Evolutionary conservation across 768 basidiomycete genomes (phyloP), one percentile per base, ranked within the genome.

Genomic region (Tricholoma saponaceum): DNA sequence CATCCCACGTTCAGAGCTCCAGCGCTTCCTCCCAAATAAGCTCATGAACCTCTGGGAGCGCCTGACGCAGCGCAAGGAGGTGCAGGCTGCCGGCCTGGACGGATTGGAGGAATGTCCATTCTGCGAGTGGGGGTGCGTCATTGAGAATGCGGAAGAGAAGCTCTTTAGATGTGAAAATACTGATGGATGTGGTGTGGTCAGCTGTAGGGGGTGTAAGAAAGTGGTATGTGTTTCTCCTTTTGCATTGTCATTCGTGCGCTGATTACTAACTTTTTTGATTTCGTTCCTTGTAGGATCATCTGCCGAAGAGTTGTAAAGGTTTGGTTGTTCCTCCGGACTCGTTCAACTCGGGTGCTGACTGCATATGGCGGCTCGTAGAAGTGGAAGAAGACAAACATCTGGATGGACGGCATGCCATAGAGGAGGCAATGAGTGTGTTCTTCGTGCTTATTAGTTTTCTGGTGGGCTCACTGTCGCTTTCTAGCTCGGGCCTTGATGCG

Each of bases 91-190:
- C 16, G 83, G 80, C 1, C 67, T 96, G 35, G 90, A 90, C 33
- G 85, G 84, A 5, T 75, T 95, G n/a, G 92, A 95, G 69, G 89
- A 88, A 63, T 97, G 95, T 69, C 95, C 95, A 4, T 91, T 87
- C 62, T 97, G 95, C 71, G 91, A 93, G 37, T 97, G 83, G 74
- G 90, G 84, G 59, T 86, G 85, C 62, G 82, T 90, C 25, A 85
- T 92, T 52, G 90, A 90, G 39, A 72, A 67, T 35, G 73, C 86
- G 54, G 71, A 80, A 55, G 87, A 89, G 66, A 85, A 81, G 64
- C 71, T 90, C 22, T 90, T 78, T 57, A 68, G 70, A 26, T 82
- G 80, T 61, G 73, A 77, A 68, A 86, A 75, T 69, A 78, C 80
- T 51, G 84, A 82, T 1, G 93, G 76, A 0, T 96, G 93, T 64